Base-by-base conservation (phyloP, 306 rosid genomes). In the Rubus parviflorus region DNA sequence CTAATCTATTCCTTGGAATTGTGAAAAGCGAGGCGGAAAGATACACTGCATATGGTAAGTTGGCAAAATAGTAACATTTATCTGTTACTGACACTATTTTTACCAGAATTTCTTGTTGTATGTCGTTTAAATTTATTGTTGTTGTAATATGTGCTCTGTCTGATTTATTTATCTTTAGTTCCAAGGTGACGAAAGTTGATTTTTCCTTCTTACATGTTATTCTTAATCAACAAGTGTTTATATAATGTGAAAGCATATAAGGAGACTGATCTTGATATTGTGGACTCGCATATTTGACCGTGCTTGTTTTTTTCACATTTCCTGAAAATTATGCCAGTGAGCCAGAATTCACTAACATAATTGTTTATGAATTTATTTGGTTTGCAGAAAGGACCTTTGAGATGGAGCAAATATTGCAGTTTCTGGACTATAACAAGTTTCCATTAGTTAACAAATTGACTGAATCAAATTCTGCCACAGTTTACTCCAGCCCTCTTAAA, bases 1-100 rank as follows among this genome's bases (percentile, higher is more conserved):
- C 91, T 75, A 79, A 47, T 61, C 74, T 6, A 73, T 90, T 89
- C 75, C 76, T 95, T 82, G 97, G 97, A 73, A 83, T 95, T 49
- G 96, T 90, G 70, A 92, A 95, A 81, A 84, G 86, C 22, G 97
- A 95, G 81, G 91, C 93, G 0, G 99, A 95, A 86, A 92, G 87
- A 89, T 89, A 85, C 86, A 89, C 89, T 23, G 72, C 82, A 49
- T 95, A 88, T 74, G 97, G 97, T 95, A 80, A 89, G 98, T 83
- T 60, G 70, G 61, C 76, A 13, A 51, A 37, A 68, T 62, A 30
- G 81, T 71, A 57, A 51, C 42, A 30, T 38, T 41, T 35, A 4
- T 48, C 37, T 79, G 25, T 42, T 49, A 58, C 41, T 4, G 15
- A 53, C n/a, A 4, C 42, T 66, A 11, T 19, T 69, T 30, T 17